Evolutionary conservation across 177 flowering plant genomes (phyloP).

Genomic region (Tripterygium wilfordii): DNA sequence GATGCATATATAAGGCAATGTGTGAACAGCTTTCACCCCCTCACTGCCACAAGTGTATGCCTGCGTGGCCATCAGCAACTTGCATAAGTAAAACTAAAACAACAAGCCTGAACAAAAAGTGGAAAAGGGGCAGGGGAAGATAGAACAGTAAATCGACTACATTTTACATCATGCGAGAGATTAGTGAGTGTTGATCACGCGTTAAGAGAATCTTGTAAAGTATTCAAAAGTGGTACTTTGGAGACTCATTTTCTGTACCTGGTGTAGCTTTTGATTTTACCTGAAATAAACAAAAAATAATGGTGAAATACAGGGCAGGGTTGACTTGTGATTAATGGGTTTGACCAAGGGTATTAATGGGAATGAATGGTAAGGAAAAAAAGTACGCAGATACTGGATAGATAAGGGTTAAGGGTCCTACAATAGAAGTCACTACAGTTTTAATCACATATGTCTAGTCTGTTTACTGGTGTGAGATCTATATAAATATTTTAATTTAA

Average conservation of each 20-base stretch:
- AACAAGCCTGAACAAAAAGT: conserved; percentile 3
- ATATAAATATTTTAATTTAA: too few relatives aligned
- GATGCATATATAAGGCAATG: not conserved
- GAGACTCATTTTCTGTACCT: not conserved
- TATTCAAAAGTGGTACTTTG: not conserved
- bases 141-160: not conserved
- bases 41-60: conserved; percentile 1
- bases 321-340: not conserved
- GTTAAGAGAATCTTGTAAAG: conserved; percentile 4
- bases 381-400: not conserved
- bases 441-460: too few relatives aligned
- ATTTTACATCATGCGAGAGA: not conserved
- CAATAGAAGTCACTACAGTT: too few relatives aligned
- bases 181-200: conserved; percentile 6
- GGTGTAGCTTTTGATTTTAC: not conserved
- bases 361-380: not conserved
- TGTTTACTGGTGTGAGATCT: too few relatives aligned
- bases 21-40: conserved; percentile 2
- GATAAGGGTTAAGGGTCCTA: not conserved
- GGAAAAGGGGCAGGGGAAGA: not conserved
- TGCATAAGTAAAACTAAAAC: not conserved
- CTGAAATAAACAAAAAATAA: not conserved
- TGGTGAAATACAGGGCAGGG: not conserved
- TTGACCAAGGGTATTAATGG: not conserved
- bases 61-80: conserved; percentile 14